Base-by-base conservation (phyloP, 345 rosid genomes). In the Lepidium sativum region DNA sequence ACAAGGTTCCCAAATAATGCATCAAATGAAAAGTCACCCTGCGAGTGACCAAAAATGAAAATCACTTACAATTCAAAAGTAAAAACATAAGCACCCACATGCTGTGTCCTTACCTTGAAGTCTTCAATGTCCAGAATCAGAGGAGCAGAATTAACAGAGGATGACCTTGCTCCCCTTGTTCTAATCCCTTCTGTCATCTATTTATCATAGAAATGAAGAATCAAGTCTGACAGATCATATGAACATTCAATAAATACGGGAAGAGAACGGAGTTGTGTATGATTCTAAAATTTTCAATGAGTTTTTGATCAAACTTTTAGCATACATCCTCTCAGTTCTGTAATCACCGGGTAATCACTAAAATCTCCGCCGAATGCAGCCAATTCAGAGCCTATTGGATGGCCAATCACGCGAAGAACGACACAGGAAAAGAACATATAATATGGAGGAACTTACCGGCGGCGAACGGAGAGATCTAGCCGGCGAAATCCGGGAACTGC, bases 11-110 rank as follows among this genome's bases (percentile, higher is more conserved):
- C 99, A 37, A 95, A 95, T 48, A 88, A 78, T 43, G 96, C 92
- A 81, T 95, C 99, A 55, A 95, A 95, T 0, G 95, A 95, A 77
- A 95, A 95, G 49, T 95, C 97, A 37, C 99, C 99, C 99, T 95
- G 68, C 67, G 17, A 63, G 51, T 60, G 44, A 50, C 31, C 41
- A 63, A 44, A 8, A 20, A 44, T 20, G 42, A 57, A 6, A 49
- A 44, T 13, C 52, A 14, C 12, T 17, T 1, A n/a, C 10, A 65
- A 55, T 9, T 52, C n/a, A 41, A 47, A 63, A n/a, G 21, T 25
- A 23, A 68, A 53, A 42, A 37, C 37, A 31, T 38, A 9, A 54
- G 8, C n/a, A 14, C 27, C 1, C 12, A 15, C 20, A 33, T 51
- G 72, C 52, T 51, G 16, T 66, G 23, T 40, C 62, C 27, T 68